Evolutionary conservation across 1,139 yeast species (phyloP).

Genomic region (Suhomyces anneliseae): DNA sequence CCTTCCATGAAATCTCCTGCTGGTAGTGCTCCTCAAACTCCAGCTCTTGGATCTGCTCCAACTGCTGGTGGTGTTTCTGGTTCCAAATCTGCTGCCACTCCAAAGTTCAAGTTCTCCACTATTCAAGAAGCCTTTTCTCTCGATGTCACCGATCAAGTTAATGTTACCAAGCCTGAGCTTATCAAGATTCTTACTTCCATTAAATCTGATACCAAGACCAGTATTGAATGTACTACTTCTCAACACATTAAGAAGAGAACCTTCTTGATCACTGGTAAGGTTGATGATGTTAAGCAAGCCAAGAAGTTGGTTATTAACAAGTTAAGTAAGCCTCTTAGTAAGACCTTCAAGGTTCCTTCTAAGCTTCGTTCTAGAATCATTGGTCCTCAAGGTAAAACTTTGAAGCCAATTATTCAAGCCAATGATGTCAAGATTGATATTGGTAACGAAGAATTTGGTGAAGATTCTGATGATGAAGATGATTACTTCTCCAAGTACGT

Average conservation of each 20-base stretch:
- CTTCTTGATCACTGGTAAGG: slow-evolving; percentile 78
- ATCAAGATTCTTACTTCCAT: slow-evolving; percentile 62
- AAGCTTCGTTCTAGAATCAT: slow-evolving; percentile 77
- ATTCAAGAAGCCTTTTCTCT: slow-evolving; percentile 76
- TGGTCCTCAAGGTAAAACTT: slow-evolving; percentile 84
- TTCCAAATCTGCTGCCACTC: slow-evolving; percentile 7
- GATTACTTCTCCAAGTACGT: slow-evolving; percentile 57
- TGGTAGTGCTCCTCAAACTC: slow-evolving; percentile 30
- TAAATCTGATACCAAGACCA: slow-evolving; percentile 61
- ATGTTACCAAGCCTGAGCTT: slow-evolving; percentile 63
- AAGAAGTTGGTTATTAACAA: slow-evolving; percentile 74
- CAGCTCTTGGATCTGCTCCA: slow-evolving; percentile 14
- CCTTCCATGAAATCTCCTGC: slow-evolving; percentile 41
- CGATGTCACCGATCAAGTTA: slow-evolving; percentile 64
- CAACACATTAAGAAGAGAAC: slow-evolving; percentile 77
- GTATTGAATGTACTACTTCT: slow-evolving; percentile 83
- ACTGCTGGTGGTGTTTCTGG: neutral
- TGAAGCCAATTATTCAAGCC: slow-evolving; percentile 74
- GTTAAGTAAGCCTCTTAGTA: slow-evolving; percentile 71
- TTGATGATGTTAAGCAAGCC: slow-evolving; percentile 67
- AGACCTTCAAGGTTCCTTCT: slow-evolving; percentile 70
- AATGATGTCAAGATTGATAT: slow-evolving; percentile 78
- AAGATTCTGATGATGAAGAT: slow-evolving; percentile 28
- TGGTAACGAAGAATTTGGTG: slow-evolving; percentile 44
- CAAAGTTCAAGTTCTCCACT: slow-evolving; percentile 32